Percentiles rank a stretch among this genome's conserved stretches.
Evolutionary conservation across 768 basidiomycete genomes (phyloP).

Genomic region (Pleurotus cornucopiae): DNA sequence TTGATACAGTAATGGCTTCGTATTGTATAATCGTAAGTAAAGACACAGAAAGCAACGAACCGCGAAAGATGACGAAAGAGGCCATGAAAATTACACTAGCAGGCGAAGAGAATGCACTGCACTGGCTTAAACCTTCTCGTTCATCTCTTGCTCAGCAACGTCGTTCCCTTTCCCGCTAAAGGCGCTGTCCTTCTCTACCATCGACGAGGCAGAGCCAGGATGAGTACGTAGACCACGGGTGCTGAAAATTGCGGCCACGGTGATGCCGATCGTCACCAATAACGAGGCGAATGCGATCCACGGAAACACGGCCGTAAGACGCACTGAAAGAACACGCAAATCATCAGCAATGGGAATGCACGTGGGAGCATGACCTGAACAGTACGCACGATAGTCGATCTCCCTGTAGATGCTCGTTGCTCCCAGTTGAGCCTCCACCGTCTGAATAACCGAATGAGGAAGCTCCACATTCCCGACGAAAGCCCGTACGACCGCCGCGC

Average conservation of each 20-base stretch:
- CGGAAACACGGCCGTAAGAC: constrained; percentile 2
- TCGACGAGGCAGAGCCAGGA: not conserved
- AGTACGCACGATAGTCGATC: constrained; percentile 32
- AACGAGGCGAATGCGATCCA: constrained; percentile 1
- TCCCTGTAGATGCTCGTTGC: constrained; percentile 31
- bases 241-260: not conserved
- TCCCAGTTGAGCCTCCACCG: constrained; percentile 24
- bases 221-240: not conserved
- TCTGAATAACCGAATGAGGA: constrained; percentile 26
- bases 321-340: not conserved
- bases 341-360: not conserved
- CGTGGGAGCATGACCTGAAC: not conserved
- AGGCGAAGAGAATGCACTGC: too few species aligned
- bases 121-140: not conserved
- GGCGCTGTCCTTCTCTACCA: not conserved
- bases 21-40: too few species aligned
- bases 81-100: too few species aligned
- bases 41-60: too few species aligned
- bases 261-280: not conserved
- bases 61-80: too few species aligned
- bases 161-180: not conserved
- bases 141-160: not conserved
- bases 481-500: constrained; percentile 33
- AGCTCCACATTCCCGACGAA: constrained; percentile 26
- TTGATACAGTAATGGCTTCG: too few species aligned